Base-by-base conservation (phyloP, 352 stramenopile genomes). In the Phytophthora capsici region DNA sequence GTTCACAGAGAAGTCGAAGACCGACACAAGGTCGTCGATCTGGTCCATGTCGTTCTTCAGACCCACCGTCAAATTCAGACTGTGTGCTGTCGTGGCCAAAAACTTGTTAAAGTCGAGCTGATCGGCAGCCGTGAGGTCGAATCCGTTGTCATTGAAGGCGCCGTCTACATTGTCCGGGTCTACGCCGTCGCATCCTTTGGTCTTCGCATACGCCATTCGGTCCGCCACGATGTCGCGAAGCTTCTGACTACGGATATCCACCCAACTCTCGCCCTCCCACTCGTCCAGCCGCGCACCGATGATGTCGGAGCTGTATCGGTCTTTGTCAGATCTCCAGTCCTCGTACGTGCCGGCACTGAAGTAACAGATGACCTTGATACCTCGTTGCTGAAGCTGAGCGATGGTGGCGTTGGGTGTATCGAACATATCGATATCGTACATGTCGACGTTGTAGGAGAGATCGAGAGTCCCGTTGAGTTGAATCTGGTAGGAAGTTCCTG, bases 1-100 rank as follows among this genome's bases (percentile, higher is more conserved):
- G 44, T 84, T 87, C 40, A 88, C 69, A 5, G 78, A 75, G 43
- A 88, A 88, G 65, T 90, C 78, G 17, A 87, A 87, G 37, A 66
- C 40, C 13, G 63, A 46, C 23, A 82, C 69, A 16, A 88, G 52
- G 16, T 76, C 54, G 6, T 60, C 28, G 38, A 87, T 58, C 55
- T 82, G 71, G 47, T 69, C 59, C 25, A 86, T 36, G 37, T 78
- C 68, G 56, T 90, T 90, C 67, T 90, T 88, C 47, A 88, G 60
- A 6, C 77, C 77, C 17, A 90, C 79, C 0, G 66, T 54, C 30
- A 88, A 61, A 26, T 71, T 57, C n/a, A 80, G 57, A 8, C 8
- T n/a, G 57, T 87, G 78, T 1, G 78, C 81, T 6, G 65, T 74
- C 1, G 26, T 56, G 16, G 73, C 77, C 38, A 88, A 50, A 45